These are phyloP conservation scores for Leptographium lundbergii DNA, from an alignment of 2,329 filamentous ascomycete species.

Conservation along the genomic window DNA sequence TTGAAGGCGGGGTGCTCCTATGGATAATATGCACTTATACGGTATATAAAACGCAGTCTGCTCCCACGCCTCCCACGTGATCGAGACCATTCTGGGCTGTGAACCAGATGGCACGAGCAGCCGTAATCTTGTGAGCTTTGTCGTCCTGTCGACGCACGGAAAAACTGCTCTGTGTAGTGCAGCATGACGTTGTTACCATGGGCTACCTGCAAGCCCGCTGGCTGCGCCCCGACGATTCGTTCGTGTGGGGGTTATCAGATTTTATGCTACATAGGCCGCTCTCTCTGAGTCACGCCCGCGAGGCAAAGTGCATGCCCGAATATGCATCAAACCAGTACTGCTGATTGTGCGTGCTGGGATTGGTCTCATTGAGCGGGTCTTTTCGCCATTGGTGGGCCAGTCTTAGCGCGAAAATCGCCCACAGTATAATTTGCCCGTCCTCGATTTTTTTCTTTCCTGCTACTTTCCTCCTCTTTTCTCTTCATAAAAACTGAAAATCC, in stretches of 20 bases:
- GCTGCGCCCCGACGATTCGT: neutral
- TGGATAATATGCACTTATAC: neutral
- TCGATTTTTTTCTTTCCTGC: neutral
- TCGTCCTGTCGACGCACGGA: neutral
- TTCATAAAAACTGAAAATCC: conserved; percentile 34
- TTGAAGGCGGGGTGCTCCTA: neutral
- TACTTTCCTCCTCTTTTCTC: conserved; percentile 15
- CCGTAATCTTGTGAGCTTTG: neutral
- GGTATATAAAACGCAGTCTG: neutral
- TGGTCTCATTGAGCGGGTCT: neutral
- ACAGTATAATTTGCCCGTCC: neutral
- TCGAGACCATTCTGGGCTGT: neutral
- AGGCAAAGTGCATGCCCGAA: neutral
- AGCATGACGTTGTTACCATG: neutral
- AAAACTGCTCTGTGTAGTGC: neutral
- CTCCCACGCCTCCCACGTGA: neutral
- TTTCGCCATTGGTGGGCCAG: neutral
- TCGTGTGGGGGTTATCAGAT: too few species aligned
- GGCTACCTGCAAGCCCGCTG: neutral
- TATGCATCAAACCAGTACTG: neutral
- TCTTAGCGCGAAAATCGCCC: neutral
- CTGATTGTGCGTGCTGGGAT: neutral
- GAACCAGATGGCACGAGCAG: neutral
- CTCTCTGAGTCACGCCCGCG: too few species aligned
- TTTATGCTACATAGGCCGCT: too few species aligned